Evolutionary conservation across 2,329 filamentous ascomycete species (phyloP), one percentile per base, ranked within the genome.

Genomic region (Colletotrichum sp.): DNA sequence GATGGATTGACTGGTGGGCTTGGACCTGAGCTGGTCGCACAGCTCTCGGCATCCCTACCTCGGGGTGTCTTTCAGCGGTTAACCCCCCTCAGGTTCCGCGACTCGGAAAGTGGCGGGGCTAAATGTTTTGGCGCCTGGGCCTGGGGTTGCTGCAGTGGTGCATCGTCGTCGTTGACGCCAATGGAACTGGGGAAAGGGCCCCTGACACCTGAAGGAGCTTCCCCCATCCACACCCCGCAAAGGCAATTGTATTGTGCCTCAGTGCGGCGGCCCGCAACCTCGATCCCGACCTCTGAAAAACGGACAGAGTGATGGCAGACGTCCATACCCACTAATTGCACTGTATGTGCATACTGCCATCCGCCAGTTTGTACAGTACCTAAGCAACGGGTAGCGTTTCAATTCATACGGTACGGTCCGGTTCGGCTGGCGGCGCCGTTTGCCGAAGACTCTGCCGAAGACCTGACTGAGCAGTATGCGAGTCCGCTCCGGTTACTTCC

Each of bases 101-200:
- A 69, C 60, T 76, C 74, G 74, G 74, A 75, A 70, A 76, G 74
- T 76, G 74, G 71, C 71, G 74, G 74, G 74, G 74, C 71, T 76
- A 76, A 76, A 76, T 61, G 74, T 76, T 75, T 75, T 75, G 66
- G 70, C 74, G 74, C 65, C 28, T 73, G 73, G 26, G 62, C 61
- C 61, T 7, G 30, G 26, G 26, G 24, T 21, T 64, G 34, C 21
- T 32, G 61, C n/a, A 64, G 21, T 15, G 21, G 61, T 64, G 43
- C 43, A 52, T 52, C 43, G n/a, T 52, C n/a, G n/a, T 52, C 43
- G 43, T 52, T 24, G 43, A 48, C n/a, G 12, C 43, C 43, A 52
- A 52, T 52, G n/a, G 43, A 52, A 52, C 30, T 43, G 61, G 61
- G 30, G n/a, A 75, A 75, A 52, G 28, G 36, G 13, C 66, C 71